A percentile compares a stretch with the other conserved stretches of the same genome.
These are phyloP conservation scores for Nymphaea thermarum DNA, from an alignment of 164 flowering plant genomes.

Conservation along the genomic window DNA sequence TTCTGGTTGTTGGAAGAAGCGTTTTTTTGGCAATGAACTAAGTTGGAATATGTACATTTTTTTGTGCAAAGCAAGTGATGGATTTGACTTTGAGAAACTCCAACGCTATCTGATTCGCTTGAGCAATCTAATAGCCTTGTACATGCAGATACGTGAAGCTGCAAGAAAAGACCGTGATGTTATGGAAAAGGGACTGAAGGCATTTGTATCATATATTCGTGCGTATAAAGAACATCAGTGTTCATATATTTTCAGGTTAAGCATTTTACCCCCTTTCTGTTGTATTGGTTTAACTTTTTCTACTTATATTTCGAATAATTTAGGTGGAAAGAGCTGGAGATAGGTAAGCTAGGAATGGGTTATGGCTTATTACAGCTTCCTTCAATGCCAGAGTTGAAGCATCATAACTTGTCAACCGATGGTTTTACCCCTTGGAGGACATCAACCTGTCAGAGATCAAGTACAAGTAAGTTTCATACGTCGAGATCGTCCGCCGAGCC, in stretches of 20 bases:
- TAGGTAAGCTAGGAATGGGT: conserved; percentile 92
- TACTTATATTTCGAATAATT: conserved; percentile 3
- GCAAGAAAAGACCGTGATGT: conserved; percentile 87
- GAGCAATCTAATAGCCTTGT: no score
- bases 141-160: conserved; percentile 55
- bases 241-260: conserved; percentile 85
- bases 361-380: conserved; percentile 87
- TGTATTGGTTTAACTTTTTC: not conserved
- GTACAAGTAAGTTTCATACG: conserved; percentile 54
- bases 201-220: conserved; percentile 85
- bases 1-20: no score
- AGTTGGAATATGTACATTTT: no score
- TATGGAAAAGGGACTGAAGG: conserved; percentile 86
- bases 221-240: conserved; percentile 97
- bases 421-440: conserved; percentile 61
- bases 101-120: no score
- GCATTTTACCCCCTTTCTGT: not conserved
- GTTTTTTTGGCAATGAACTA: no score
- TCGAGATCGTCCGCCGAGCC: conserved; percentile 68
- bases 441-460: conserved; percentile 62
- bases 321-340: conserved; percentile 91
- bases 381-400: conserved; percentile 74
- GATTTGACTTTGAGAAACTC: no score
- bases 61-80: no score
- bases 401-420: conserved; percentile 46